These are phyloP conservation scores for Bromus sterilis DNA, from an alignment of 176 grass and related monocot genomes.

Conservation along the genomic window DNA sequence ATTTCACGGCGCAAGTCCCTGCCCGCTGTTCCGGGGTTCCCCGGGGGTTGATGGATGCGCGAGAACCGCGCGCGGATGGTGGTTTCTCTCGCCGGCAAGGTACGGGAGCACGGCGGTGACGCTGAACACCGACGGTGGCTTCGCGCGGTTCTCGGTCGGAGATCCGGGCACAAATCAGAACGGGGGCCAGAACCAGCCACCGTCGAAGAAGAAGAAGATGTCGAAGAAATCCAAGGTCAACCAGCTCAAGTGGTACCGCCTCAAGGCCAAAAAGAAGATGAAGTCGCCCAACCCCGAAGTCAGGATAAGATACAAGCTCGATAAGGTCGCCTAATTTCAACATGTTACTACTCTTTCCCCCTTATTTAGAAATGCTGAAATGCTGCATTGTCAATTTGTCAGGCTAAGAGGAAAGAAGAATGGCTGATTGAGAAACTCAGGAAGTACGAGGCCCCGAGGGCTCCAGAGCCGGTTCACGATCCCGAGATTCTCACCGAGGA, in stretches of 20 bases:
- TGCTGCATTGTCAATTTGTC: neutral
- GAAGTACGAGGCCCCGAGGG: conserved; percentile 51
- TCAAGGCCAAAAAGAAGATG: conserved; percentile 83
- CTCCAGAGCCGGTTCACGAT: conserved; percentile 38
- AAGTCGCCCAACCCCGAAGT: conserved; percentile 78
- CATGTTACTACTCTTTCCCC: neutral
- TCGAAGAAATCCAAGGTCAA: conserved; percentile 70
- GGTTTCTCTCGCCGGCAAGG: conserved; percentile 15
- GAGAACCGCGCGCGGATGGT: neutral
- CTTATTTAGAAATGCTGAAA: neutral
- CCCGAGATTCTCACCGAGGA: conserved; percentile 72
- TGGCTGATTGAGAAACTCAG: conserved; percentile 82
- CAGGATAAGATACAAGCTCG: conserved; percentile 75
- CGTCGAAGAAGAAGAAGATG: conserved; percentile 40
- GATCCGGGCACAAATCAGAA: neutral
- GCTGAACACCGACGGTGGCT: conserved; percentile 29
- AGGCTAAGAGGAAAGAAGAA: conserved; percentile 82
- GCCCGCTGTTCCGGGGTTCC: neutral
- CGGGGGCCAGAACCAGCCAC: neutral
- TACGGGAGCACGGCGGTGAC: conserved; percentile 31
- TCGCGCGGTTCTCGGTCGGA: conserved; percentile 36
- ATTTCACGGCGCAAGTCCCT: neutral
- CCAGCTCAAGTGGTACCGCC: conserved; percentile 69
- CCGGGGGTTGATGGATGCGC: neutral
- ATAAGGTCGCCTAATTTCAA: neutral